Conservation (phyloP, 352 stramenopile genomes). For the Blastocystis sp. region DNA sequence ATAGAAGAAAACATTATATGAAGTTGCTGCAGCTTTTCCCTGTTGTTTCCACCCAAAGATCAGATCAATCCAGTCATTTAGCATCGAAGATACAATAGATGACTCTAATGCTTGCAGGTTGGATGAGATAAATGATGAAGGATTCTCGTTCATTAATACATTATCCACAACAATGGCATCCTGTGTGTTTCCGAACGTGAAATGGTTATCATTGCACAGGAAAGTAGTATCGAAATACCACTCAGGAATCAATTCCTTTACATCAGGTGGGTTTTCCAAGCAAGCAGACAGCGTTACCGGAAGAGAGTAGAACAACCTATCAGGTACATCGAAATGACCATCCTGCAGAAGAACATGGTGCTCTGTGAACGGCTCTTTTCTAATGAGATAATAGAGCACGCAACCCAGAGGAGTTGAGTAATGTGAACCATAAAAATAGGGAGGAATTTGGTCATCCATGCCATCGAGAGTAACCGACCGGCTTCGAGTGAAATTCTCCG, state of each 20-base stretch:
- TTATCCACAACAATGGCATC: constrained; percentile 61
- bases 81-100: constrained; percentile 86
- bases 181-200: constrained; percentile 85
- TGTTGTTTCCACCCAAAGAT: constrained; percentile 97
- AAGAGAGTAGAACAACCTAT: constrained; percentile 90
- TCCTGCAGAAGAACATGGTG: constrained; percentile 87
- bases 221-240: constrained; percentile 86
- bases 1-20: constrained; percentile 94
- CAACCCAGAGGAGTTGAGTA: constrained; percentile 91
- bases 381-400: constrained; percentile 92
- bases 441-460: constrained; percentile 69
- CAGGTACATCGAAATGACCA: constrained; percentile 92
- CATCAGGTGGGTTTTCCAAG: constrained; percentile 82
- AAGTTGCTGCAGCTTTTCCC: constrained; percentile 80
- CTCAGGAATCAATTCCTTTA: constrained; percentile 98
- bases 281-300: constrained; percentile 88
- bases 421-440: constrained; percentile 84
- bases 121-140: constrained; percentile 86
- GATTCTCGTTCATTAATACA: neutral
- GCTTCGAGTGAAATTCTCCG: neutral
- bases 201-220: constrained; percentile 86
- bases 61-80: constrained; percentile 96
- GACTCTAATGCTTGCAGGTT: constrained; percentile 90
- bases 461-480: constrained; percentile 66
- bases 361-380: constrained; percentile 87